These are phyloP conservation scores for Nicotiana obtusifolia DNA, from an alignment of 257 asterid species.

Conservation along the genomic window DNA sequence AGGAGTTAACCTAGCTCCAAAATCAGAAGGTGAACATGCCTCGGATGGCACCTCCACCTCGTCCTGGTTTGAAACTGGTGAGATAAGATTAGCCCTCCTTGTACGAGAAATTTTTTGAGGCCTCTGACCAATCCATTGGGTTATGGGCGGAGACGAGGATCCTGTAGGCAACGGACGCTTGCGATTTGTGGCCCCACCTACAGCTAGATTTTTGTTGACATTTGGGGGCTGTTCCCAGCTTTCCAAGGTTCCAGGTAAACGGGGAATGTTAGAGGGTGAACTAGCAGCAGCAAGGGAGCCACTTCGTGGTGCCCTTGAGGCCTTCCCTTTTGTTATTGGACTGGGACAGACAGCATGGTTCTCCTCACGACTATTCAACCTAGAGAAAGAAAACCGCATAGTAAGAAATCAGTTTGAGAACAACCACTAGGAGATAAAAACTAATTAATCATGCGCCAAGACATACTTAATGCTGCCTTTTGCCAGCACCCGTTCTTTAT, in stretches of 20 bases:
- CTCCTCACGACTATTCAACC: constrained; percentile 83
- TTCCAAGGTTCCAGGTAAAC: constrained; percentile 60
- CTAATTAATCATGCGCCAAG: neutral
- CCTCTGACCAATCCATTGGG: constrained; percentile 98
- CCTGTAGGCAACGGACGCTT: constrained; percentile 74
- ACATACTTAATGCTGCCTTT: constrained; percentile 78
- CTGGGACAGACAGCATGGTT: constrained; percentile 36
- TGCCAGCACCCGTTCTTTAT: constrained; percentile 62
- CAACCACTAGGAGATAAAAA: constrained; percentile 8
- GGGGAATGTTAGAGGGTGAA: constrained; percentile 46
- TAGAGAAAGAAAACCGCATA: constrained; percentile 24
- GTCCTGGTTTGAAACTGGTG: constrained; percentile 77
- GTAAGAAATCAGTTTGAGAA: neutral
- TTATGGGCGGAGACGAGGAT: constrained; percentile 88
- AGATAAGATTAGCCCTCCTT: constrained; percentile 78
- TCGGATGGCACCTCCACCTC: constrained; percentile 71
- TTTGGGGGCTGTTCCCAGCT: constrained; percentile 79
- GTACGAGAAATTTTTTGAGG: constrained; percentile 90
- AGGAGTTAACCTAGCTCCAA: constrained; percentile 56
- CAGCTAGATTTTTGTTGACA: constrained; percentile 46
- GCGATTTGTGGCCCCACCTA: constrained; percentile 62
- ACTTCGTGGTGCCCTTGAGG: constrained; percentile 83
- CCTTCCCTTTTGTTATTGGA: constrained; percentile 77
- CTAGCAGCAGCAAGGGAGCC: constrained; percentile 43
- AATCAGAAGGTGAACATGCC: constrained; percentile 77